Evolutionary conservation across 2,329 filamentous ascomycete species (phyloP).

Genomic region (Penicillium sumatraense): DNA sequence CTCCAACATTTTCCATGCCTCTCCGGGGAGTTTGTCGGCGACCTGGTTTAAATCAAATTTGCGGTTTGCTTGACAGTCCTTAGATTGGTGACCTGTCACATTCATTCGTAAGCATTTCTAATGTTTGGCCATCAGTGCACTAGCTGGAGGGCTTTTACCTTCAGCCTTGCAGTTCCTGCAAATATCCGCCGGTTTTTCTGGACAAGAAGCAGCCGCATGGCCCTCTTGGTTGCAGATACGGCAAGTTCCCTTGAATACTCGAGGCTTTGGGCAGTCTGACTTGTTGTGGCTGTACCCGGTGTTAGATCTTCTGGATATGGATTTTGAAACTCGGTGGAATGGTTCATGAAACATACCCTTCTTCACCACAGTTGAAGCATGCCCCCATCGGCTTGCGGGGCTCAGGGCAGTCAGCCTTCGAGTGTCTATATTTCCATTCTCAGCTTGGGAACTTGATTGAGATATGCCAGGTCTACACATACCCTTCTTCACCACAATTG

Average conservation of each 20-base stretch:
- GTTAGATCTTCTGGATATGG: neutral
- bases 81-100: conserved; percentile 47
- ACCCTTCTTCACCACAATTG: conserved; percentile 50
- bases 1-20: conserved; percentile 57
- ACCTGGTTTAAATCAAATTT: conserved; percentile 49
- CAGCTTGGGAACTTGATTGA: neutral
- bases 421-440: conserved; percentile 9
- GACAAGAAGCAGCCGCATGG: conserved; percentile 51
- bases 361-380: conserved; percentile 52
- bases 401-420: conserved; percentile 45
- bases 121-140: neutral
- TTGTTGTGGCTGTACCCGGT: conserved; percentile 19
- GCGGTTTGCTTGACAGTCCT: conserved; percentile 51
- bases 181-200: conserved; percentile 46
- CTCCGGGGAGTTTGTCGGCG: conserved; percentile 52
- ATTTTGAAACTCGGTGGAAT: neutral
- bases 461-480: neutral
- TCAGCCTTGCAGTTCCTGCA: conserved; percentile 54
- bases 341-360: conserved; percentile 33
- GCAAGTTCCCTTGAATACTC: conserved; percentile 53
- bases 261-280: conserved; percentile 51
- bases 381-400: conserved; percentile 51
- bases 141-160: conserved; percentile 35
- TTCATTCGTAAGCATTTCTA: neutral
- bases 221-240: conserved; percentile 52